These are phyloP conservation scores for Leptographium flavum DNA, from an alignment of 2,329 filamentous ascomycete species.

Conservation along the genomic window DNA sequence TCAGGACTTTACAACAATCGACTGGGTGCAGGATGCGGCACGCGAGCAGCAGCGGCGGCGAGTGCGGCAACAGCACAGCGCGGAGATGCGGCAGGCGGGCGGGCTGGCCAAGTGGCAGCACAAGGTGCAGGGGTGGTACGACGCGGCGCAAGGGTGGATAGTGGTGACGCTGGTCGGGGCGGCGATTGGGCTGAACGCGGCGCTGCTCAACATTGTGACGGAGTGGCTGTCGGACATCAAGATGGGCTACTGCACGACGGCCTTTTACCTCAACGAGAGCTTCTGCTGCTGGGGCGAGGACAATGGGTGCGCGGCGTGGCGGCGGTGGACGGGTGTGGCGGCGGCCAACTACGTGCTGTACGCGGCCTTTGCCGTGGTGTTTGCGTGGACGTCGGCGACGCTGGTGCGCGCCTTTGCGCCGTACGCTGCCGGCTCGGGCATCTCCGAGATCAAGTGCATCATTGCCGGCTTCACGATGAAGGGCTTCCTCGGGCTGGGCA, in stretches of 20 bases:
- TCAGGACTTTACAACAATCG: constrained; percentile 90
- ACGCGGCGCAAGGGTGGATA: constrained; percentile 95
- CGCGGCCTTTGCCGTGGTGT: constrained; percentile 68
- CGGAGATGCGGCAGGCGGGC: constrained; percentile 56
- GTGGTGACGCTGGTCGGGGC: constrained; percentile 86
- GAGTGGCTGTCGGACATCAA: constrained; percentile 97
- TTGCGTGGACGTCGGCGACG: constrained; percentile 68
- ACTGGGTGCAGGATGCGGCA: constrained; percentile 96
- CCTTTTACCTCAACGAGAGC: constrained; percentile 91
- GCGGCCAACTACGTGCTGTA: constrained; percentile 79
- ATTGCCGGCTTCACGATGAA: constrained; percentile 99
- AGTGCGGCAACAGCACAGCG: constrained; percentile 56
- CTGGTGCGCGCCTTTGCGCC: constrained; percentile 87
- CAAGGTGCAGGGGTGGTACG: constrained; percentile 73
- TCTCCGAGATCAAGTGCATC: constrained; percentile 98
- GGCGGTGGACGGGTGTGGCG: constrained; percentile 67
- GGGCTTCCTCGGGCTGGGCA: constrained; percentile 85
- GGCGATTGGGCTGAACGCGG: constrained; percentile 88
- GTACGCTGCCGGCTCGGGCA: constrained; percentile 91
- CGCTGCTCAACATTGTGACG: constrained; percentile 84
- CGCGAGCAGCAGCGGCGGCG: constrained; percentile 76
- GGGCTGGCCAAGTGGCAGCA: constrained; percentile 64
- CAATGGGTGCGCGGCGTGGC: constrained; percentile 78
- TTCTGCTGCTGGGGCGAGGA: constrained; percentile 98
- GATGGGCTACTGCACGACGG: constrained; percentile 86